Conservation (phyloP, 2,329 filamentous ascomycete genomes). For the Alternaria incomplexa region DNA sequence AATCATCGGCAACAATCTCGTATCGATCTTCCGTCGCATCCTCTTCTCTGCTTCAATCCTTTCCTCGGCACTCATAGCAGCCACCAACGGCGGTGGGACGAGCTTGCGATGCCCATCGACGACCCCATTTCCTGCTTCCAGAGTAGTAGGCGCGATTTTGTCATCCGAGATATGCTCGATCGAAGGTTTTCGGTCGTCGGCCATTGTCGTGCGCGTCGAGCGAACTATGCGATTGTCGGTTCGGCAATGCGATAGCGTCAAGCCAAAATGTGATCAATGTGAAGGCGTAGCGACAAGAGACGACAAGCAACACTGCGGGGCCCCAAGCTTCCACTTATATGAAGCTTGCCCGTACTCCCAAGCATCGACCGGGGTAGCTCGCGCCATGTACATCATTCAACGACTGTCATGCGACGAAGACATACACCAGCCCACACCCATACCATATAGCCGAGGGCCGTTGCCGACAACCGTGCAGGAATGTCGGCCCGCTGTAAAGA, state of each 20-base stretch:
- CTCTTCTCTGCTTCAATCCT: constrained; percentile 61
- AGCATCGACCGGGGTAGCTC: background rate
- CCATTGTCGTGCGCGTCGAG: constrained; percentile 1
- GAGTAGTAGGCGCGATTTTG: constrained; percentile 3
- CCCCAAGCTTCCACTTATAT: constrained; percentile 23
- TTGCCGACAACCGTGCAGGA: constrained; percentile 6
- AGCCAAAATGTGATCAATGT: background rate
- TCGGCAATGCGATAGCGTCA: background rate
- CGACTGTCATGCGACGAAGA: background rate
- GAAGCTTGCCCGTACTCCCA: constrained; percentile 15
- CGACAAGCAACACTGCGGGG: constrained; percentile 8
- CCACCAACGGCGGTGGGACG: constrained; percentile 43
- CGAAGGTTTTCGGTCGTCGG: constrained; percentile 28
- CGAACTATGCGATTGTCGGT: background rate
- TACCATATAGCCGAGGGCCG: background rate
- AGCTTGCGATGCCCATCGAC: constrained; percentile 26
- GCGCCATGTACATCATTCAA: constrained; percentile 14
- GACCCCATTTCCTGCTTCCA: constrained; percentile 20
- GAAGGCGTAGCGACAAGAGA: constrained; percentile 2
- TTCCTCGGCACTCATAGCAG: constrained; percentile 58
- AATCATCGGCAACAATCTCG: constrained; percentile 70
- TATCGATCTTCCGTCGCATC: constrained; percentile 73
- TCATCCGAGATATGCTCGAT: constrained; percentile 34
- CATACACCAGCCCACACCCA: background rate
- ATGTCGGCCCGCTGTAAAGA: constrained; percentile 2